A percentile compares a stretch with the other conserved stretches of the same genome.
phyloP scores from a whole-genome alignment of 176 grass and related monocot genomes.

The Hordeum marinum region DNA sequence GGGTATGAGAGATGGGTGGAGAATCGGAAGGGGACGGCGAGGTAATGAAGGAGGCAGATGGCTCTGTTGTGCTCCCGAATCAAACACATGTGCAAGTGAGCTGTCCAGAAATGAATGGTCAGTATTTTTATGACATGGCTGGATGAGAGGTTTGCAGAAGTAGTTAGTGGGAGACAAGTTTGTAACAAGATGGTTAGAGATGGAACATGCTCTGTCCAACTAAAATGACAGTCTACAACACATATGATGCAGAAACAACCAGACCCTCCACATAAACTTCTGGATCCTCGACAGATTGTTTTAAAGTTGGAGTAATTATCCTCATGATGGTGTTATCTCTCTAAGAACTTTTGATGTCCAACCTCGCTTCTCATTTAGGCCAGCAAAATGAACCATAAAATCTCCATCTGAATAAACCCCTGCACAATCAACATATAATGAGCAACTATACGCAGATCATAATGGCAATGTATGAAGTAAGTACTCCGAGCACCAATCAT shows the following conservation, averaged over 20 bases:
- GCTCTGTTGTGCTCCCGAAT: neutral
- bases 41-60: neutral
- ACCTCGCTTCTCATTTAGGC: slow-evolving; percentile 64
- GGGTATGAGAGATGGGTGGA: neutral
- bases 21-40: neutral
- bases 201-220: neutral
- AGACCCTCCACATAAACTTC: neutral
- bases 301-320: neutral
- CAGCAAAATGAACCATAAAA: slow-evolving; percentile 89
- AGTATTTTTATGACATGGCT: neutral
- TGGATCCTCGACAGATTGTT: neutral
- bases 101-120: slow-evolving; percentile 1
- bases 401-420: slow-evolving; percentile 90
- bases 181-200: too few species aligned
- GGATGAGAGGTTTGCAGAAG: too few species aligned
- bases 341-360: slow-evolving; percentile 59
- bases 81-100: neutral
- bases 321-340: slow-evolving; percentile 27
- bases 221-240: neutral
- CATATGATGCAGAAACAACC: neutral
- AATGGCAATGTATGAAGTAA: neutral
- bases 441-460: neutral
- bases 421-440: slow-evolving; percentile 11
- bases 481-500: neutral
- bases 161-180: too few species aligned